Evolutionary conservation across 768 basidiomycete species (phyloP).

Genomic region (Mycena sanguinolenta): DNA sequence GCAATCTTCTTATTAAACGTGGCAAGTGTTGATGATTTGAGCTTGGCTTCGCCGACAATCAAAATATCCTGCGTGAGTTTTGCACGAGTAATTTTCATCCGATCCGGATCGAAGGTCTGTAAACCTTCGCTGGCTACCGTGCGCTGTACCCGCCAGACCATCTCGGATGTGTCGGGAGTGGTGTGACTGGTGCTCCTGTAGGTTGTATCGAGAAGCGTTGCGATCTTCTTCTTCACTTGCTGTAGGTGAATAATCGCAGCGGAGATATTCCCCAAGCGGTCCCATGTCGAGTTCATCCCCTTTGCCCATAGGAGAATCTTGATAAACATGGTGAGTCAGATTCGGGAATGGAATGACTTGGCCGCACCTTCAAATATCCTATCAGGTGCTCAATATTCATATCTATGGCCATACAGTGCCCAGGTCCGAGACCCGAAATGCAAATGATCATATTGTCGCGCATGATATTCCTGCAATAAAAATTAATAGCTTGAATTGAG

Average conservation of each 20-base stretch:
- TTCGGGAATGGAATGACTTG: too few relatives aligned
- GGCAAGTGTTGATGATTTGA: not conserved
- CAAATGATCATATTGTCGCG: not conserved
- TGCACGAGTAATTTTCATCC: not conserved
- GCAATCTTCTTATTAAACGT: constrained; percentile 13
- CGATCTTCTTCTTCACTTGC: constrained; percentile 27
- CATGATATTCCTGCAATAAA: constrained; percentile 9
- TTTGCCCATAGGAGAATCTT: constrained; percentile 40
- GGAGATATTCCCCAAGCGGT: not conserved
- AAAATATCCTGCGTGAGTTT: not conserved
- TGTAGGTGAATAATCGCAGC: not conserved
- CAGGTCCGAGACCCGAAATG: not conserved
- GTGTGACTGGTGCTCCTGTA: constrained; percentile 2
- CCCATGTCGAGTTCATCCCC: not conserved
- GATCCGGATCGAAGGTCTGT: not conserved
- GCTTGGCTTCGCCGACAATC: not conserved
- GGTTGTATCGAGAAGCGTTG: not conserved
- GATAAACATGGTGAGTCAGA: not conserved
- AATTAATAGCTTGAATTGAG: not conserved
- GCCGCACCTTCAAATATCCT: not conserved
- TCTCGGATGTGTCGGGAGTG: not conserved
- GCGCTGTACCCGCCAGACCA: not conserved
- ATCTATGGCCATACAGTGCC: not conserved
- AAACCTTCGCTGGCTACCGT: not conserved
- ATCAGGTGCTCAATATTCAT: not conserved